Base-by-base conservation (phyloP, 1,139 yeast genomes). In the Geotrichum carabidarum region DNA sequence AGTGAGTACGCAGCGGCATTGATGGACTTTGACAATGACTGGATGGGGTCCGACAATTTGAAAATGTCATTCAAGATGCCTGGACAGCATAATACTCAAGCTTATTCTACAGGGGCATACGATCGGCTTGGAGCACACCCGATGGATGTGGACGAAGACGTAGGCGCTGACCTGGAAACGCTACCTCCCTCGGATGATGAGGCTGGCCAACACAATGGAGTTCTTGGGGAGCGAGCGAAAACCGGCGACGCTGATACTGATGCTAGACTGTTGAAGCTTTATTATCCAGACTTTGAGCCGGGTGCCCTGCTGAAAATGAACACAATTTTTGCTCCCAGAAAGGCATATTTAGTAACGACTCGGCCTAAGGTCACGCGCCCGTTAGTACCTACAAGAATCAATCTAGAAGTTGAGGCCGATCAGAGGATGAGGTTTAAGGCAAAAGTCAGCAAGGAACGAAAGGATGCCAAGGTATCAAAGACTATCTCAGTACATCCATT, bases 301-400 rank as follows among this genome's bases (percentile, higher is more conserved):
- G 76, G 80, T 44, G 74, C 78, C 48, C 79, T 84, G 1, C 74
- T 84, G 64, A 80, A 82, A 62, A 81, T 85, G 78, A 88, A 85
- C 66, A 68, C 79, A 7, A 72, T 86, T 49, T 86, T 85, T 63
- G 81, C 84, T 4, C 82, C 89, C 1, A 75, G 77, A 22, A 42
- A 86, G 90, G 0, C 69, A 73, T 36, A 78, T 75, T 55, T 79
- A 78, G 61, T 71, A 72, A 80, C 76, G 55, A 79, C 81, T 35
- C 71, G 73, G 36, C 86, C 89, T 0, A 74, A 80, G n/a, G 62
- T 63, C 8, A 67, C 72, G 12, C 78, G 80, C 56, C 86, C 90
- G 0, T 68, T 86, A 47, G 72, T 84, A 1, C 94, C 95, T 0
- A 74, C 81, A 1, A 59, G 71, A 22, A 59, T 67, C 12, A 58